A percentile compares a stretch with the other conserved stretches of the same genome.
These are phyloP conservation scores for Boletus rubroflammeus DNA, from an alignment of 768 basidiomycete genomes.

Conservation along the genomic window DNA sequence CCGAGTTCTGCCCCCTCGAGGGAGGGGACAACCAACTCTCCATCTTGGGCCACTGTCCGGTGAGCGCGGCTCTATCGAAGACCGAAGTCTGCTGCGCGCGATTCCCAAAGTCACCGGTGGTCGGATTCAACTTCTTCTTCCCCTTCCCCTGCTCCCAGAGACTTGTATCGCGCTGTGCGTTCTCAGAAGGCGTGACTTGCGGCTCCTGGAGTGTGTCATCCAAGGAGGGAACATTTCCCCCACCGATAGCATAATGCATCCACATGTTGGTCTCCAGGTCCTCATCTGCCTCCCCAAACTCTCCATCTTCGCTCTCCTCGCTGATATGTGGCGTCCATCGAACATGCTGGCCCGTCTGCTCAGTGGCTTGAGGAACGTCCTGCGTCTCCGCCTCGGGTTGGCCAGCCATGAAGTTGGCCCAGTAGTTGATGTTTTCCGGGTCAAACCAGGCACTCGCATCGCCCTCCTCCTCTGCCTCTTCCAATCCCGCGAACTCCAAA, in stretches of 20 bases:
- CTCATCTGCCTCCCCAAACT: slow-evolving; percentile 12
- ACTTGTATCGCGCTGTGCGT: slow-evolving; percentile 3
- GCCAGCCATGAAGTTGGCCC: slow-evolving; percentile 27
- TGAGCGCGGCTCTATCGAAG: slow-evolving; percentile 27
- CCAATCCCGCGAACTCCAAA: neutral
- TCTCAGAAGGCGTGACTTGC: neutral
- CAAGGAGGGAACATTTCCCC: slow-evolving; percentile 18
- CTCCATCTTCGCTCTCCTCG: slow-evolving; percentile 26
- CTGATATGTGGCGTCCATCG: slow-evolving; percentile 24
- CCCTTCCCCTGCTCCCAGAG: slow-evolving; percentile 25
- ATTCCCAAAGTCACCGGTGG: slow-evolving; percentile 17
- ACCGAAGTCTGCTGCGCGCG: slow-evolving; percentile 24
- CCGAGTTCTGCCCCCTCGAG: slow-evolving; percentile 30
- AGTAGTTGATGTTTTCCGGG: slow-evolving; percentile 25
- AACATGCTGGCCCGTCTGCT: slow-evolving; percentile 17
- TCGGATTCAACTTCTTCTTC: slow-evolving; percentile 19
- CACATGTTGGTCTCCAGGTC: slow-evolving; percentile 22
- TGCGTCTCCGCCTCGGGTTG: slow-evolving; percentile 8
- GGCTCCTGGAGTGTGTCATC: slow-evolving; percentile 4
- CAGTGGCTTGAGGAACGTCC: neutral
- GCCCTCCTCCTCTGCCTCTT: slow-evolving; percentile 17
- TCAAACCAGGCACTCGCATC: slow-evolving; percentile 24
- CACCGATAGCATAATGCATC: slow-evolving; percentile 31
- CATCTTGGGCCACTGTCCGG: slow-evolving; percentile 35
- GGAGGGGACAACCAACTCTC: slow-evolving; percentile 32